These are phyloP conservation scores for Parastagonospora nodorum DNA, from an alignment of 2,329 filamentous ascomycete species.

Conservation along the genomic window DNA sequence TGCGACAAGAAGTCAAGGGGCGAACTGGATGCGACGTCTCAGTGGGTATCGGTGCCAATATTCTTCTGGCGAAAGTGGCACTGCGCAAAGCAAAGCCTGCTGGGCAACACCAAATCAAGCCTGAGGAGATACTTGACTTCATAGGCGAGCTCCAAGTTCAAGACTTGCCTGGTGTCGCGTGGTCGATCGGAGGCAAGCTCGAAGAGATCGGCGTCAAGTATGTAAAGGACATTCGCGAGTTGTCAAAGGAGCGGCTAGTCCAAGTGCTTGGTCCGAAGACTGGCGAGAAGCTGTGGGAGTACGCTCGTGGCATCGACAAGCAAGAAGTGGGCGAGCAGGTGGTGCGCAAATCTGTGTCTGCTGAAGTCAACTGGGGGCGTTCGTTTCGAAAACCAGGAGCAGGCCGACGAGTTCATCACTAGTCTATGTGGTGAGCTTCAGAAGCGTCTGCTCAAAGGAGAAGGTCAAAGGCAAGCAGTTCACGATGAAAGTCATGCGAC, in stretches of 20 bases:
- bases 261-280: conserved; percentile 86
- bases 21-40: conserved; percentile 62
- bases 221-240: conserved; percentile 80
- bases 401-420: conserved; percentile 88
- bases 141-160: conserved; percentile 79
- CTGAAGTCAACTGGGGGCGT: conserved; percentile 99
- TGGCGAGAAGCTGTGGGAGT: conserved; percentile 87
- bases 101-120: conserved; percentile 86
- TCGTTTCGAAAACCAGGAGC: conserved; percentile 86
- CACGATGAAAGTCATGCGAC: conserved; percentile 93
- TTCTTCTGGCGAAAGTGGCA: conserved; percentile 88
- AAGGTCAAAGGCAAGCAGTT: conserved; percentile 85
- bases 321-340: conserved; percentile 85
- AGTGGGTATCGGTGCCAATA: conserved; percentile 88
- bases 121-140: conserved; percentile 76
- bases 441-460: conserved; percentile 78
- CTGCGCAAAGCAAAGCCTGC: conserved; percentile 91
- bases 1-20: conserved; percentile 57
- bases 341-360: conserved; percentile 90
- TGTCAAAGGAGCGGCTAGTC: conserved; percentile 76
- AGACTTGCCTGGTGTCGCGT: conserved; percentile 87
- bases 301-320: conserved; percentile 83
- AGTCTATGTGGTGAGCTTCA: conserved; percentile 86
- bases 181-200: conserved; percentile 84
- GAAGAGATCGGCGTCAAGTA: conserved; percentile 82